Percentiles rank a stretch among this genome's conserved stretches.
Evolutionary conservation across 2,329 filamentous ascomycete genomes (phyloP).

Genomic region (Xylaria sp.): DNA sequence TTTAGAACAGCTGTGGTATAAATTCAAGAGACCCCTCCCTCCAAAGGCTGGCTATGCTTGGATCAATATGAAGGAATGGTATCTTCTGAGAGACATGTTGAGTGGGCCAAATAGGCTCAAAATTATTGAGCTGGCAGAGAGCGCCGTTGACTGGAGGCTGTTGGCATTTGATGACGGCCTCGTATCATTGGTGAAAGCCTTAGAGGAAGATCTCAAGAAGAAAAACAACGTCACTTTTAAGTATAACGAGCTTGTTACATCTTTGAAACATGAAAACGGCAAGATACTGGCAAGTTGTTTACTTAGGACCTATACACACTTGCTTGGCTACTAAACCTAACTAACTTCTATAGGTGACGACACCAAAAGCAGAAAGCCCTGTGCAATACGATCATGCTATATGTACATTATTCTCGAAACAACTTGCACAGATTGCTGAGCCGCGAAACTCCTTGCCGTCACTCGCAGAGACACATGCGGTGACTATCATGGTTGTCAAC

Average conservation of each 20-base stretch:
- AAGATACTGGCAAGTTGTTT: conserved; percentile 56
- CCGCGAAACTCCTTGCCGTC: conserved; percentile 55
- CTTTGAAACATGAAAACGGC: conserved; percentile 54
- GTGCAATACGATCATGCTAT: conserved; percentile 67
- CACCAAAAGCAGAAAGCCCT: conserved; percentile 41
- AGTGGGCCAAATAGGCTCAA: conserved; percentile 38
- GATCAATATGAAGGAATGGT: conserved; percentile 40
- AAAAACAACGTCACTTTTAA: conserved; percentile 71
- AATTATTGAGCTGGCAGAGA: conserved; percentile 47
- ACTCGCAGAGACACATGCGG: conserved; percentile 68
- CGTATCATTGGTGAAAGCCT: conserved; percentile 65
- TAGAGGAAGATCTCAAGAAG: conserved; percentile 62
- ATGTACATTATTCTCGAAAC: conserved; percentile 68
- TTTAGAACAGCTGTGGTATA: conserved; percentile 63
- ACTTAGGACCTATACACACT: neutral
- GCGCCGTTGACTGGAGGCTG: conserved; percentile 50
- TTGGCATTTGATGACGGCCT: conserved; percentile 70
- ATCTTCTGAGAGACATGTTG: conserved; percentile 42
- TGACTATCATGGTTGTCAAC: conserved; percentile 92
- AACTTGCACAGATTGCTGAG: conserved; percentile 54
- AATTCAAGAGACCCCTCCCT: conserved; percentile 31
- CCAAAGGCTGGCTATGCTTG: neutral
- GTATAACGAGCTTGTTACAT: conserved; percentile 59
- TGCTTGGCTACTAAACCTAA: conserved; percentile 3
- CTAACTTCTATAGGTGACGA: conserved; percentile 47